These are phyloP conservation scores for Bremia lactucae DNA, from an alignment of 352 stramenopile species.

Conservation along the genomic window DNA sequence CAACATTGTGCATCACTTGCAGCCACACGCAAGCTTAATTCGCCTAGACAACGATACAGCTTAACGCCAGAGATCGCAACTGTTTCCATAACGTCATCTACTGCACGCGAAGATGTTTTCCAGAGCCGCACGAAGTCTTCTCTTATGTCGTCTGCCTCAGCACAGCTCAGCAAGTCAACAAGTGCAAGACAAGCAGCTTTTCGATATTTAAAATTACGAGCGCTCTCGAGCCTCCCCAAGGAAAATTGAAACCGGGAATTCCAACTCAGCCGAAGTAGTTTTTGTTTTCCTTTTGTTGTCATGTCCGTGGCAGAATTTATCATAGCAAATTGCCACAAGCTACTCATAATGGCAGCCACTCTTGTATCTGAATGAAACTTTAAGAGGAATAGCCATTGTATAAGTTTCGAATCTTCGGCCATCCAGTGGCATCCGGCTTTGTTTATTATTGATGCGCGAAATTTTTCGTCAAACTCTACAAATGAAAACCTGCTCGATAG, in stretches of 20 bases:
- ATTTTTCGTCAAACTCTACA: conserved; percentile 25
- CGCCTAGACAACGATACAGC: conserved; percentile 58
- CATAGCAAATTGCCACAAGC: conserved; percentile 59
- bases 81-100: conserved; percentile 71
- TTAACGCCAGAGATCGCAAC: conserved; percentile 58
- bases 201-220: conserved; percentile 74
- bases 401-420: conserved; percentile 38
- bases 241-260: conserved; percentile 43
- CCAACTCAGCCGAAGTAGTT: conserved; percentile 43
- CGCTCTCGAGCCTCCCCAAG: conserved; percentile 43
- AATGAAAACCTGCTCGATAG: conserved; percentile 34
- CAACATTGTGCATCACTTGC: conserved; percentile 36
- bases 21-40: conserved; percentile 60
- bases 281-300: conserved; percentile 32
- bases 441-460: conserved; percentile 34
- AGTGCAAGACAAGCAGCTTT: conserved; percentile 57
- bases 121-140: conserved; percentile 49
- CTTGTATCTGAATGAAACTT: conserved; percentile 69
- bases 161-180: conserved; percentile 54
- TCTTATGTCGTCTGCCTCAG: conserved; percentile 30
- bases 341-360: conserved; percentile 49
- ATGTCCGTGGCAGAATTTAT: conserved; percentile 14
- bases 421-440: conserved; percentile 54
- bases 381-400: conserved; percentile 67
- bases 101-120: conserved; percentile 50